Conservation (phyloP, 2,329 filamentous ascomycete genomes). For the Golovinomyces cichoracearum region DNA sequence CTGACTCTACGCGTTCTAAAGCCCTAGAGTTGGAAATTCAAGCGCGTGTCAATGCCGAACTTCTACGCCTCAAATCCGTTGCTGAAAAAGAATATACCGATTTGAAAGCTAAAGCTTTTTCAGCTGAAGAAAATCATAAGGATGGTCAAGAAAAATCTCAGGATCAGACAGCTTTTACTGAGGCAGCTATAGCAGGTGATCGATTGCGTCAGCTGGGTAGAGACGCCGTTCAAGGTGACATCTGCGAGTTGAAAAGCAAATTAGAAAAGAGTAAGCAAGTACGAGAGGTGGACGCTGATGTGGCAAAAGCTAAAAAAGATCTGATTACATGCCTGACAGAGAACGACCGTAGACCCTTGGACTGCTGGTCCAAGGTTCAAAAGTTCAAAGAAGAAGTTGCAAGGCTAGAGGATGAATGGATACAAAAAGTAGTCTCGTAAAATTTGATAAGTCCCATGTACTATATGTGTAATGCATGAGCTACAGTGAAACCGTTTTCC, state of each 20-base stretch:
- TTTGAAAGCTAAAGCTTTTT: constrained; percentile 37
- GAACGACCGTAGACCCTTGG: constrained; percentile 66
- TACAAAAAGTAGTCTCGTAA: constrained; percentile 44
- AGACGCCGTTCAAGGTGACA: constrained; percentile 30
- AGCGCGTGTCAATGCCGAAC: constrained; percentile 60
- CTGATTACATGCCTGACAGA: constrained; percentile 58
- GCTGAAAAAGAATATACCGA: constrained; percentile 43
- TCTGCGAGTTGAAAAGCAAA: constrained; percentile 30
- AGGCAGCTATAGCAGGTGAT: constrained; percentile 10
- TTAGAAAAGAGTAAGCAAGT: constrained; percentile 37
- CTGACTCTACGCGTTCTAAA: constrained; percentile 64
- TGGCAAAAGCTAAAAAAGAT: constrained; percentile 49
- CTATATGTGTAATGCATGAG: too few species aligned
- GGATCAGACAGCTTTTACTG: background rate
- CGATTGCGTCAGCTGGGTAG: constrained; percentile 16
- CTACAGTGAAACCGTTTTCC: too few species aligned
- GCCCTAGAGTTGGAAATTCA: constrained; percentile 70
- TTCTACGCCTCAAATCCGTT: constrained; percentile 48
- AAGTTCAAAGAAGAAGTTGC: constrained; percentile 73
- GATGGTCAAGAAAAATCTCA: constrained; percentile 5
- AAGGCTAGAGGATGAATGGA: constrained; percentile 63
- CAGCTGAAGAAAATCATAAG: constrained; percentile 5
- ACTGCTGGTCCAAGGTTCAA: constrained; percentile 88
- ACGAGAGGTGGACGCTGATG: constrained; percentile 40
- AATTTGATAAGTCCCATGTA: too few species aligned